Percentiles rank a stretch among this genome's conserved stretches.
Evolutionary conservation across 2,329 filamentous ascomycete genomes (phyloP).

Genomic region (Penicillium sp.): DNA sequence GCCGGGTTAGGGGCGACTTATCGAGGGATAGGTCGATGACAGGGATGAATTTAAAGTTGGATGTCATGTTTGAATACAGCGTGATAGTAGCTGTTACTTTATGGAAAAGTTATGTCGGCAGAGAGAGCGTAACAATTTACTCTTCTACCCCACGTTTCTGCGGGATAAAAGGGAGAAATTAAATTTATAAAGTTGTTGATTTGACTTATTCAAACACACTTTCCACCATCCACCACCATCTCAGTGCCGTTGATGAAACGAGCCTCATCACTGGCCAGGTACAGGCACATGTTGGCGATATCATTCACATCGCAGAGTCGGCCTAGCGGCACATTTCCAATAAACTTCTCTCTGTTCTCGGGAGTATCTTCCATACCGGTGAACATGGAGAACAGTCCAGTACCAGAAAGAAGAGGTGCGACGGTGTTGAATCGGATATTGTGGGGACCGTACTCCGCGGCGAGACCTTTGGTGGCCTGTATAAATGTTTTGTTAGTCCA

Average conservation of each 20-base stretch:
- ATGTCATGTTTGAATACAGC: constrained; percentile 1
- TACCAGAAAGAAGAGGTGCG: constrained; percentile 66
- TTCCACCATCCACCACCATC: constrained; percentile 62
- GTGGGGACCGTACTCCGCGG: constrained; percentile 69
- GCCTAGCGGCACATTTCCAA: constrained; percentile 46
- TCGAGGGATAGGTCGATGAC: constrained; percentile 49
- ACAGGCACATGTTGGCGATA: constrained; percentile 68
- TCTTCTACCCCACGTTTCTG: background rate
- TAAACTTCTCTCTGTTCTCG: constrained; percentile 46
- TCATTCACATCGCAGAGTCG: constrained; percentile 52
- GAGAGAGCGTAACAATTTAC: too few species aligned
- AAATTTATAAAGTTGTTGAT: background rate
- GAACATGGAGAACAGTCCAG: constrained; percentile 56
- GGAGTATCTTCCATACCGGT: constrained; percentile 45
- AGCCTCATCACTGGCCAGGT: constrained; percentile 68
- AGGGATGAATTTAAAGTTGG: constrained; percentile 40
- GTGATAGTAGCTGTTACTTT: too few species aligned
- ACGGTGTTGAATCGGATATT: constrained; percentile 72
- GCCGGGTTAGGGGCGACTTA: background rate
- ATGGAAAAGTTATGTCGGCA: too few species aligned
- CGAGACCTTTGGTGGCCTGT: constrained; percentile 63
- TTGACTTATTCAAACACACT: constrained; percentile 32
- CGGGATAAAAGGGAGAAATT: background rate
- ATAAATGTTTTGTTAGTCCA: background rate
- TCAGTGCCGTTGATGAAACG: constrained; percentile 71